phyloP scores from a whole-genome alignment of 768 basidiomycete genomes.

The Tephrocybe sp. region DNA sequence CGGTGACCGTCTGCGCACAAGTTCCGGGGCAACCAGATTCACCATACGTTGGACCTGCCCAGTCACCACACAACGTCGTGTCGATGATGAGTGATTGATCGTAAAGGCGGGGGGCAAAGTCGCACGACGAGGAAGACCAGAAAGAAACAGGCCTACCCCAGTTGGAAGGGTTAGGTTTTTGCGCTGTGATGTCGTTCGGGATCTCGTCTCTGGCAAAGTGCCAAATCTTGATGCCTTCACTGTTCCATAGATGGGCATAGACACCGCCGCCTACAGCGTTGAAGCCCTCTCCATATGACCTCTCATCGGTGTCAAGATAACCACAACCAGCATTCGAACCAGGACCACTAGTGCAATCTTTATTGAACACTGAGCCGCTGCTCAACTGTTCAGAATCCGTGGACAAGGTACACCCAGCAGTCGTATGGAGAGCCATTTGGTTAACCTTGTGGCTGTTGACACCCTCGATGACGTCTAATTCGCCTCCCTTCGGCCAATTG shows the following conservation, averaged over 20 bases:
- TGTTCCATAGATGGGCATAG: conserved; percentile 55
- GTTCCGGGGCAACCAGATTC: conserved; percentile 42
- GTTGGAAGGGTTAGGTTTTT: conserved; percentile 41
- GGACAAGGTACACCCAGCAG: conserved; percentile 36
- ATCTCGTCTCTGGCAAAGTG: conserved; percentile 51
- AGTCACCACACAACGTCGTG: conserved; percentile 48
- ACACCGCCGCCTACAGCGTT: conserved; percentile 48
- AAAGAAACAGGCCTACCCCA: conserved; percentile 55
- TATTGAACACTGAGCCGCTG: conserved; percentile 25
- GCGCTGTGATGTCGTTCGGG: conserved; percentile 46
- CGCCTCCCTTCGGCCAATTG: conserved; percentile 51
- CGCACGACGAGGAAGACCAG: conserved; percentile 47
- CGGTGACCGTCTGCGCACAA: conserved; percentile 45
- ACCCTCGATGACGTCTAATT: conserved; percentile 76
- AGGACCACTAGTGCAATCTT: conserved; percentile 39
- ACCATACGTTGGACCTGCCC: conserved; percentile 35
- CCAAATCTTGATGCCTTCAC: conserved; percentile 52
- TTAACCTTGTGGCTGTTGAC: conserved; percentile 59
- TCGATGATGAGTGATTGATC: conserved; percentile 50
- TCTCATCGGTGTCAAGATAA: conserved; percentile 38
- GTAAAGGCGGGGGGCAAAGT: conserved; percentile 48
- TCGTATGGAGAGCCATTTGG: conserved; percentile 65
- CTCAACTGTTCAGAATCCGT: conserved; percentile 18
- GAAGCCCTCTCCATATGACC: conserved; percentile 44
- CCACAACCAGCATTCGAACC: conserved; percentile 48